phyloP scores from a whole-genome alignment of 352 stramenopile species.

The Aphanomyces euteiches region DNA sequence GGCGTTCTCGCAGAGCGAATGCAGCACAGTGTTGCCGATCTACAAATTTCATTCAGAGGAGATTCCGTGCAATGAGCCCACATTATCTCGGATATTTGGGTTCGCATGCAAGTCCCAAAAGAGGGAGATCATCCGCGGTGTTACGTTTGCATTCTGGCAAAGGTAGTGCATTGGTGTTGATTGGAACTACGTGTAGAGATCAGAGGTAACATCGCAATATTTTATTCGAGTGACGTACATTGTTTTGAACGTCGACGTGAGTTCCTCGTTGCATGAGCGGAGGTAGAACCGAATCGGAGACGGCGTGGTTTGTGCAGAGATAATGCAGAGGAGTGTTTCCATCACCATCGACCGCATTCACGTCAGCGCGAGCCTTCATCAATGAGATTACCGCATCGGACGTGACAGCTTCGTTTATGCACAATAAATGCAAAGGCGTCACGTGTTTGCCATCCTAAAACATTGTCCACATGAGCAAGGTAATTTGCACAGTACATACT shows the following conservation, averaged over 20 bases:
- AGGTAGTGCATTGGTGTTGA: slow-evolving; percentile 68
- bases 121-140: slow-evolving; percentile 41
- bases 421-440: slow-evolving; percentile 41
- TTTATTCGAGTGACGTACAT: slow-evolving; percentile 35
- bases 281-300: slow-evolving; percentile 41
- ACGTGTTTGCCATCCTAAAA: slow-evolving; percentile 34
- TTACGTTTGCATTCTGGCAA: slow-evolving; percentile 58
- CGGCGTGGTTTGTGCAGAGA: slow-evolving; percentile 46
- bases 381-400: slow-evolving; percentile 40
- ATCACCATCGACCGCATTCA: slow-evolving; percentile 54
- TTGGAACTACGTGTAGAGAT: slow-evolving; percentile 48
- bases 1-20: slow-evolving; percentile 72
- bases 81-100: slow-evolving; percentile 72
- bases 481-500: slow-evolving; percentile 31
- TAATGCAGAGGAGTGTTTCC: slow-evolving; percentile 67
- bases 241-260: slow-evolving; percentile 62
- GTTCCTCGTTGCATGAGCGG: slow-evolving; percentile 45
- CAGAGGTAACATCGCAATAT: no score
- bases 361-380: slow-evolving; percentile 40
- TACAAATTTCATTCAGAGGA: slow-evolving; percentile 31
- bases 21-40: slow-evolving; percentile 72
- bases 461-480: not conserved
- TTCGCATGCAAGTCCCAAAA: slow-evolving; percentile 60
- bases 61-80: slow-evolving; percentile 30
- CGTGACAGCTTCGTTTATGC: slow-evolving; percentile 60